Evolutionary conservation across 169 alveolate genomes (phyloP), one percentile per base, ranked within the genome.

Genomic region (Cryptosporidium andersoni): DNA sequence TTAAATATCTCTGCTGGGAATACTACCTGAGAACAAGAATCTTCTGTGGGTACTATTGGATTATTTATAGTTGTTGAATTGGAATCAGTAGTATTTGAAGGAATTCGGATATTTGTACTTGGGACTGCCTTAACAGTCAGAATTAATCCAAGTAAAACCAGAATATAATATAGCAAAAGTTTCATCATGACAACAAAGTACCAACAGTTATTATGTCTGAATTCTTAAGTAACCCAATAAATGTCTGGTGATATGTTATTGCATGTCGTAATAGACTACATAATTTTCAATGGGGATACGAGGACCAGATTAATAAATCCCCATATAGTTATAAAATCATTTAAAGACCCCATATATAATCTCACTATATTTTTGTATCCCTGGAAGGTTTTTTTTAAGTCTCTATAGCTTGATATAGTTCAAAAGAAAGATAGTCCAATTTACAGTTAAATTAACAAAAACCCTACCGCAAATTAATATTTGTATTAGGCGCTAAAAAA

Each of bases 111-210:
- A 74, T 74, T 74, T 43, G 51, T 34, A 45, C 62, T 74, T 34
- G 85, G 85, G 2, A 58, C 66, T 14, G 74, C 85, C 25, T 55
- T 74, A 5, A 25, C 68, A n/a, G 40, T 40, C 64, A 42, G 45
- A 74, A 74, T 34, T 3, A 74, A 12, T 7, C 36, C 40, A 25
- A 45, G 48, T 55, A 58, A 14, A 16, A 74, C 25, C 16, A 37
- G 60, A 43, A 74, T 16, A 53, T 55, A 39, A 58, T 4, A 37
- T 60, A 48, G 49, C 25, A 49, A 43, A 68, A 74, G 60, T 63
- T 58, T 74, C 85, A 74, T 74, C 60, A 16, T 58, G 62, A 74
- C 85, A 64, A 74, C 85, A 74, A 74, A 74, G 43, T 74, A 36
- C 81, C 25, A 58, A 34, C 62, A 47, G 12, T 37, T 25, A 7